Conservation (phyloP, 2,329 filamentous ascomycete species). For the Colletotrichum acutatum region DNA sequence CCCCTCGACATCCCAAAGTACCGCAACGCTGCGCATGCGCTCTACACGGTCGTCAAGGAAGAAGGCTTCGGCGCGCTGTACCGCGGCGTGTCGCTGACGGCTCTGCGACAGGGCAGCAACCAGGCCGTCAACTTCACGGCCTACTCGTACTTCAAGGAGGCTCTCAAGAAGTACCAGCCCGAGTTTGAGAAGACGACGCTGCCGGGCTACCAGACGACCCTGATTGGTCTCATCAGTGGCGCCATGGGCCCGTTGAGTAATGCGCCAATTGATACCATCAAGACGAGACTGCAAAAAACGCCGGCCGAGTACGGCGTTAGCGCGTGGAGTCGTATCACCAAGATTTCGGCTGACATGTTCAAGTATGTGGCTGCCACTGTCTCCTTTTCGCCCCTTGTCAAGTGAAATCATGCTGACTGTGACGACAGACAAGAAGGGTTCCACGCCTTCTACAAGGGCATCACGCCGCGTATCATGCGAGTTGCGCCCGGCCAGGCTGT, state of each 20-base stretch:
- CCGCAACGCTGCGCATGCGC: slow-evolving; percentile 85
- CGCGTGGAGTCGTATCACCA: slow-evolving; percentile 80
- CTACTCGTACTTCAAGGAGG: slow-evolving; percentile 91
- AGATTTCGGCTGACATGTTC: slow-evolving; percentile 87
- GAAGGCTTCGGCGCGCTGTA: slow-evolving; percentile 91
- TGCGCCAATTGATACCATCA: slow-evolving; percentile 98
- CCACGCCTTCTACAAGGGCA: slow-evolving; percentile 98
- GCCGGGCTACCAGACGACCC: slow-evolving; percentile 88
- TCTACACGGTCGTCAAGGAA: slow-evolving; percentile 91
- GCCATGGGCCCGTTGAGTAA: slow-evolving; percentile 97
- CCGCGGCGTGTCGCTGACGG: slow-evolving; percentile 92
- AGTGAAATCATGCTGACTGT: background rate
- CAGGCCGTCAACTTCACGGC: slow-evolving; percentile 99
- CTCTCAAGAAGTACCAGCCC: slow-evolving; percentile 78
- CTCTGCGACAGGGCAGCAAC: slow-evolving; percentile 93
- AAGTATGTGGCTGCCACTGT: slow-evolving; percentile 60
- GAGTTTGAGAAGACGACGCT: slow-evolving; percentile 73
- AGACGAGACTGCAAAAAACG: slow-evolving; percentile 93
- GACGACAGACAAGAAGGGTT: slow-evolving; percentile 83
- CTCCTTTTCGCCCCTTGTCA: no score
- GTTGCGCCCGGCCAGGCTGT: slow-evolving; percentile 94
- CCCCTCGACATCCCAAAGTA: slow-evolving; percentile 97
- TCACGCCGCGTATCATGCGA: slow-evolving; percentile 96
- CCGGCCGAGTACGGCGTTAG: slow-evolving; percentile 84
- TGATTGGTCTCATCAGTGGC: slow-evolving; percentile 90